Percentiles rank a stretch among this genome's conserved stretches.
phyloP scores from a whole-genome alignment of 2,329 filamentous ascomycete genomes.

The Pestalotiopsis sp. region DNA sequence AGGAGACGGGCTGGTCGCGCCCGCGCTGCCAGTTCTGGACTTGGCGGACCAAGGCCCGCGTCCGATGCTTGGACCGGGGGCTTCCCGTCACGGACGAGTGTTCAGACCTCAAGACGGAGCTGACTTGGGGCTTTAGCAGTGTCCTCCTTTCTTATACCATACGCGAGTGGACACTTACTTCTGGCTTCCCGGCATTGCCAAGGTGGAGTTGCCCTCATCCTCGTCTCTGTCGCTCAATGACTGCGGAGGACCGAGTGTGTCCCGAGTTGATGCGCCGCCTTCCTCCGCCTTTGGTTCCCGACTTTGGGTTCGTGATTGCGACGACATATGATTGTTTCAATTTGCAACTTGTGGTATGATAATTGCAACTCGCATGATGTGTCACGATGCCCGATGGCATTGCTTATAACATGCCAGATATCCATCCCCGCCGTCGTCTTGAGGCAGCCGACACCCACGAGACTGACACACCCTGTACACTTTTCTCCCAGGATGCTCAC shows the following conservation, averaged over 20 bases:
- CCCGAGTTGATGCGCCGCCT: not conserved
- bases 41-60: constrained; percentile 10
- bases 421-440: not conserved
- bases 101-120: not conserved
- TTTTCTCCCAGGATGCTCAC: not conserved
- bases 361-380: not conserved
- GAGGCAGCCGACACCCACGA: not conserved
- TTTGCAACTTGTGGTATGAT: not conserved
- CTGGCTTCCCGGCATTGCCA: not conserved
- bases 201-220: not conserved
- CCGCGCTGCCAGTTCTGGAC: constrained; percentile 14
- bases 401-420: not conserved
- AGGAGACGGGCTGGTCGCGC: not conserved
- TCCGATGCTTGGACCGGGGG: constrained; percentile 9
- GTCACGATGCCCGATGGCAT: not conserved
- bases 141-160: not conserved
- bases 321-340: not conserved
- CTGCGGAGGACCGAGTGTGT: not conserved
- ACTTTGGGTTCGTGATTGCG: not conserved
- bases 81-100: not conserved
- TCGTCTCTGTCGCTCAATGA: not conserved
- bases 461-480: not conserved
- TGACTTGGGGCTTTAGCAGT: not conserved
- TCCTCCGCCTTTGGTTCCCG: not conserved
- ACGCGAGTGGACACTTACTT: not conserved